Evolutionary conservation across 345 rosid genomes (phyloP), one percentile per base, ranked within the genome.

Genomic region (Arabis hirsuta): DNA sequence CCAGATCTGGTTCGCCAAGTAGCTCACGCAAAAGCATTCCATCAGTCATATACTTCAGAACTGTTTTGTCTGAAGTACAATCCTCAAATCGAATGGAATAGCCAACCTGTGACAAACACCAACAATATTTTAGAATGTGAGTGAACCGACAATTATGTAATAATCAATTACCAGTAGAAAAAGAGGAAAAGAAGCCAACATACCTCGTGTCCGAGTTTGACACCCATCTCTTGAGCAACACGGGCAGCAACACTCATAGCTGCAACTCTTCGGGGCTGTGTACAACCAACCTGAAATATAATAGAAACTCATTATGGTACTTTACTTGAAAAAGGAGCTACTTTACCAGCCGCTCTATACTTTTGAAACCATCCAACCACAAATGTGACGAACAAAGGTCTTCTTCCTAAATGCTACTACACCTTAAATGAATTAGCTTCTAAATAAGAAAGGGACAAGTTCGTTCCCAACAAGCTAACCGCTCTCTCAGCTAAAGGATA

Each of bases 181-280:
- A 26, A 9, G 20, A 41, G 6, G 19, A 27, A 26, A 68, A 69
- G 36, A 56, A 46, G 64, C 62, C 65, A 44, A 29, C 76, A 64
- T 56, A 85, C 98, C 87, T 95, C 99, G 12, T 95, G 97, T 47
- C 99, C 98, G 79, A 95, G 99, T 79, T 95, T 91, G 80, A 95
- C 90, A 47, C 97, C 99, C 96, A 95, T 84, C 79, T 95, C 99
- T 73, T 95, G 97, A 75, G 99, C 87, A 79, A 95, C 99, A 74
- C 99, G 88, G 62, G 96, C 97, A 73, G 98, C 90, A 75, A 95
- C 97, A 73, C 97, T 95, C 99, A 91, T 95, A 47, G 98, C 98
- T 64, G 98, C 98, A 75, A 94, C 96, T 73, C 96, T 79, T 56
- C 98, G 87, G 55, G 96, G 99, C 81, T 95, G 99, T 14, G 99